Conservation (phyloP, 345 rosid genomes). For the Eucalyptus pauciflora region DNA sequence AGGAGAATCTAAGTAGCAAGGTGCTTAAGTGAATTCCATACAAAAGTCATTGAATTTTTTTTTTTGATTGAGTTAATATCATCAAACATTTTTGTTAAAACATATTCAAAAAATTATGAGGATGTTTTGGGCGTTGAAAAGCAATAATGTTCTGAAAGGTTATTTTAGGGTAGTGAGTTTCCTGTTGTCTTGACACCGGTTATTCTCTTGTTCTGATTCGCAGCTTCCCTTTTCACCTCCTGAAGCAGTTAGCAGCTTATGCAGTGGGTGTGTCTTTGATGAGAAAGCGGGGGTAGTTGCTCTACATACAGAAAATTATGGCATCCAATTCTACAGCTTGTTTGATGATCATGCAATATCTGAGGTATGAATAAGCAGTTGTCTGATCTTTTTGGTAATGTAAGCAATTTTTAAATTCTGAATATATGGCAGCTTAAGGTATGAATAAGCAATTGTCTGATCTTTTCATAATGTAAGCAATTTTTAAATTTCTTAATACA, state of each 20-base stretch:
- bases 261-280: conserved; percentile 57
- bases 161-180: background rate
- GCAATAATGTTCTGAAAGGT: background rate
- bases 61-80: background rate
- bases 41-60: background rate
- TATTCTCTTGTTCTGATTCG: background rate
- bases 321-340: conserved; percentile 80
- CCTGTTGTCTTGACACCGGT: background rate
- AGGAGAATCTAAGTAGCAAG: background rate
- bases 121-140: background rate
- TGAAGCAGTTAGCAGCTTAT: conserved; percentile 27
- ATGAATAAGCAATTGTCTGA: background rate
- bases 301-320: conserved; percentile 60
- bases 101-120: background rate
- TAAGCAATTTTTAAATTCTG: background rate
- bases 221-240: conserved; percentile 75
- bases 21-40: background rate
- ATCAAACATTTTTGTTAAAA: background rate
- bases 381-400: background rate
- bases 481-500: background rate
- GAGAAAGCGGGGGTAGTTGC: conserved; percentile 65
- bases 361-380: conserved; percentile 38
- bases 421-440: conserved; percentile 21
- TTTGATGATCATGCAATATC: conserved; percentile 70
- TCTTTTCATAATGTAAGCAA: background rate